phyloP scores from a whole-genome alignment of 768 basidiomycete genomes.

The Boletus pseudopeckii region DNA sequence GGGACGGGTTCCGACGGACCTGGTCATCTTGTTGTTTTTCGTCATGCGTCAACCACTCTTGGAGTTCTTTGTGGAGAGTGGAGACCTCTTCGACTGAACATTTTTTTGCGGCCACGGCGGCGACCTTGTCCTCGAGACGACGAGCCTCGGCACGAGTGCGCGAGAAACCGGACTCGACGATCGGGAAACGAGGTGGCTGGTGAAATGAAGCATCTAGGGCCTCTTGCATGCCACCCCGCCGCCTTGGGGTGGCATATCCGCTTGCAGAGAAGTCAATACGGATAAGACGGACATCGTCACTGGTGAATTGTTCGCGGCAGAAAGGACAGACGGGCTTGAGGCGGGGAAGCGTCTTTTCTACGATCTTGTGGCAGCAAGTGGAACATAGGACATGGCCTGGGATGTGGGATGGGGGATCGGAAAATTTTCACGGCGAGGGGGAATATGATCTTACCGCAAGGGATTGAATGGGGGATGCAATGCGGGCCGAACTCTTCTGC shows the following conservation, averaged over 20 bases:
- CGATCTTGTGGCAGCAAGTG: conserved; percentile 72
- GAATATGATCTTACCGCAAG: conserved; percentile 55
- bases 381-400: conserved; percentile 80
- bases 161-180: conserved; percentile 39
- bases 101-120: conserved; percentile 76
- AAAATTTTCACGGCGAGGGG: conserved; percentile 31
- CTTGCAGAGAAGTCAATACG: conserved; percentile 72
- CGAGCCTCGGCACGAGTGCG: conserved; percentile 55
- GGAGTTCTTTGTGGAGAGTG: conserved; percentile 71
- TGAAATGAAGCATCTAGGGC: conserved; percentile 38
- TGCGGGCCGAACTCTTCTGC: conserved; percentile 80
- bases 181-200: conserved; percentile 46
- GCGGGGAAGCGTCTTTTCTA: conserved; percentile 74
- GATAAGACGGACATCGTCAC: conserved; percentile 67
- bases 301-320: conserved; percentile 73
- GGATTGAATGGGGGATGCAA: conserved; percentile 74
- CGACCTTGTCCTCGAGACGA: conserved; percentile 73
- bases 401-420: neutral
- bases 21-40: conserved; percentile 55
- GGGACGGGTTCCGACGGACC: conserved; percentile 40
- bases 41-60: conserved; percentile 68
- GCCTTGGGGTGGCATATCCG: conserved; percentile 67
- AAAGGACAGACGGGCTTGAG: conserved; percentile 77
- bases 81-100: conserved; percentile 85
- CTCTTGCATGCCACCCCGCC: conserved; percentile 49